Percentiles rank a stretch among this genome's conserved stretches.
These are phyloP conservation scores for Aspergillus coremiiformis DNA, from an alignment of 495 filamentous ascomycete species.

Conservation along the genomic window DNA sequence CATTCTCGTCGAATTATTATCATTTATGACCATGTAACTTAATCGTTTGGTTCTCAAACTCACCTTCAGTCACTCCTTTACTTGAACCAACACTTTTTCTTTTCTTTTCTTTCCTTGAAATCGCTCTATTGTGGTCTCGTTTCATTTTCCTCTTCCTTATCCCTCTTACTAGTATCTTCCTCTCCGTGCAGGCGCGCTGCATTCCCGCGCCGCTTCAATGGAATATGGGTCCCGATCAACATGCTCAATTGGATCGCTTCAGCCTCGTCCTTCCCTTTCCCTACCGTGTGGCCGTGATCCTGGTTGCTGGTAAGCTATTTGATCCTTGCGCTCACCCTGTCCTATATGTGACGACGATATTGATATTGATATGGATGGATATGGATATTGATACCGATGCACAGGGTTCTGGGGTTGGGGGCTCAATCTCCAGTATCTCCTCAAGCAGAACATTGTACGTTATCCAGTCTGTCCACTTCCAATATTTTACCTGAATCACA, in stretches of 20 bases:
- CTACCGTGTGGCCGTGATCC: conserved; percentile 68
- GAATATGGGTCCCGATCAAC: conserved; percentile 75
- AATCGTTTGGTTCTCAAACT: conserved; percentile 17
- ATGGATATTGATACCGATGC: conserved; percentile 11
- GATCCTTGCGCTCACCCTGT: not conserved
- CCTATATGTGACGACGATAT: not conserved
- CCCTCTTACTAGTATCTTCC: not conserved
- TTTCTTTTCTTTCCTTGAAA: conserved; percentile 6
- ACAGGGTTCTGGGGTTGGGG: conserved; percentile 89
- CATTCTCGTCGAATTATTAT: conserved; percentile 4
- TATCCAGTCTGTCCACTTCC: conserved; percentile 5
- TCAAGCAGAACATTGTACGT: conserved; percentile 61
- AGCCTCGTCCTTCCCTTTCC: conserved; percentile 80
- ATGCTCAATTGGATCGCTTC: conserved; percentile 76
- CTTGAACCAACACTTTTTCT: conserved; percentile 3
- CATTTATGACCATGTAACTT: conserved; percentile 8
- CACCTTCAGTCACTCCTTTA: conserved; percentile 39
- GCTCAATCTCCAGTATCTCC: conserved; percentile 74
- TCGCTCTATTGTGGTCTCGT: conserved; percentile 5
- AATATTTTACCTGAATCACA: not conserved
- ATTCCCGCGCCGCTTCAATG: conserved; percentile 28
- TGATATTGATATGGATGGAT: conserved; percentile 10
- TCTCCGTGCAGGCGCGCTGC: conserved; percentile 10
- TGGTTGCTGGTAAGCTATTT: conserved; percentile 60
- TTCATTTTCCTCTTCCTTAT: conserved; percentile 7